These are phyloP conservation scores for Basidiobolus meristosporus DNA, from an alignment of 371 early-diverging fungal species.

Conservation along the genomic window DNA sequence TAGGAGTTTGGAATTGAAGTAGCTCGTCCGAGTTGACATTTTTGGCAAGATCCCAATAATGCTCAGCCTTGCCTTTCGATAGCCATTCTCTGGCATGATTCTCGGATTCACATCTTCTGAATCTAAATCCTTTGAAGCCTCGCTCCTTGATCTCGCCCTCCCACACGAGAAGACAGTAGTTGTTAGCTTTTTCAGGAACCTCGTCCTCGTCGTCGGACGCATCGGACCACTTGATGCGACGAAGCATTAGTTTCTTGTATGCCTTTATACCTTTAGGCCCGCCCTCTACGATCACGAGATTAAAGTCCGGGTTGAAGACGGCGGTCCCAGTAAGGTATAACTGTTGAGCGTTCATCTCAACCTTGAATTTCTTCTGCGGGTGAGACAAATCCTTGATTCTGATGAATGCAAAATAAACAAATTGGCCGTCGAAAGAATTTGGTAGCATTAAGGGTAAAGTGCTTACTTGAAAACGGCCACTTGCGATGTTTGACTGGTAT, in stretches of 20 bases:
- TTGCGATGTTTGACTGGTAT: conserved; percentile 37
- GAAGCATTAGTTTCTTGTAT: conserved; percentile 90
- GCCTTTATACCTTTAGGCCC: conserved; percentile 72
- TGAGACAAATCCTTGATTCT: conserved; percentile 58
- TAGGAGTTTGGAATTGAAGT: not conserved
- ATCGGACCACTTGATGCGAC: conserved; percentile 87
- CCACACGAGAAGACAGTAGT: conserved; percentile 81
- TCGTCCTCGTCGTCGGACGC: conserved; percentile 11
- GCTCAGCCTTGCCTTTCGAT: conserved; percentile 37
- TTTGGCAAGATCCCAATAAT: conserved; percentile 73
- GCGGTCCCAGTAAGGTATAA: conserved; percentile 63
- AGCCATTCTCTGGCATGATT: conserved; percentile 45
- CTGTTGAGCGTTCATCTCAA: conserved; percentile 76
- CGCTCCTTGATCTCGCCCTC: conserved; percentile 67
- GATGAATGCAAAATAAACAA: not conserved
- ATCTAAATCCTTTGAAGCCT: conserved; percentile 56
- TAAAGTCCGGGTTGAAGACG: conserved; percentile 45
- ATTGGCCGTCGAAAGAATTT: not conserved
- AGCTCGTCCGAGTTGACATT: conserved; percentile 4
- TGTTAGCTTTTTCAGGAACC: conserved; percentile 11
- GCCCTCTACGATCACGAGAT: conserved; percentile 84
- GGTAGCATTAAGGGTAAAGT: not conserved
- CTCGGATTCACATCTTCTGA: conserved; percentile 57
- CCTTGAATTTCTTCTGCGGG: conserved; percentile 69
- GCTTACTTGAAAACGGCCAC: conserved; percentile 70